Conservation (phyloP, 805 yeast species). For the Cyberlindnera xishuangbannaensis region DNA sequence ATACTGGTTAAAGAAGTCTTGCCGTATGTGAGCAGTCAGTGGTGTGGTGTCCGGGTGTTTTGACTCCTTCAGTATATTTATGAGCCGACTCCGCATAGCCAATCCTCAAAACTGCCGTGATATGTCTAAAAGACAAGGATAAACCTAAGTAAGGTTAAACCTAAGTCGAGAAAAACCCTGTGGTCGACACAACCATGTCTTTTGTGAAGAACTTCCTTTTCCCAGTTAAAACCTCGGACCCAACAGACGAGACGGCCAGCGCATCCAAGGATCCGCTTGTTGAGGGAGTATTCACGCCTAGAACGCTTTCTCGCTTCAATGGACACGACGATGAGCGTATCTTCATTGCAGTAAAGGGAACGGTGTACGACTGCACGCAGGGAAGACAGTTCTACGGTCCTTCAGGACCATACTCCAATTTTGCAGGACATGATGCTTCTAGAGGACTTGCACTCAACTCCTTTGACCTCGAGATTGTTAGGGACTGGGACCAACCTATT, state of each 20-base stretch:
- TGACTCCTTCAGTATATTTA: too few relatives aligned
- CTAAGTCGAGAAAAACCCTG: too few relatives aligned
- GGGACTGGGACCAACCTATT: constrained; percentile 68
- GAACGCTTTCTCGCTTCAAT: constrained; percentile 64
- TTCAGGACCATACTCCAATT: constrained; percentile 88
- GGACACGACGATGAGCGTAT: constrained; percentile 77
- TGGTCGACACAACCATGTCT: constrained; percentile 20
- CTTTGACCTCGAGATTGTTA: constrained; percentile 64
- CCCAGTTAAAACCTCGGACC: constrained; percentile 24
- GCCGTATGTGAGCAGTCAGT: too few relatives aligned
- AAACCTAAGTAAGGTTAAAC: too few relatives aligned
- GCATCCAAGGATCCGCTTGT: constrained; percentile 32
- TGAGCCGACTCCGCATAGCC: too few relatives aligned
- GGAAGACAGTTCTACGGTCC: constrained; percentile 92
- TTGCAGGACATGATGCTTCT: constrained; percentile 95
- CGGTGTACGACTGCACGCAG: constrained; percentile 73
- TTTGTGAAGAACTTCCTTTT: constrained; percentile 24
- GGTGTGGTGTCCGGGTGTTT: too few relatives aligned
- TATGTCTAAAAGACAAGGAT: too few relatives aligned
- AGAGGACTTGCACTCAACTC: constrained; percentile 88
- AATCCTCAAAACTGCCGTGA: too few relatives aligned
- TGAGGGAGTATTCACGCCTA: constrained; percentile 61
- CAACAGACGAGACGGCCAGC: constrained; percentile 12
- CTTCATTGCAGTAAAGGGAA: constrained; percentile 82
- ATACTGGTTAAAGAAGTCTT: too few relatives aligned